Percentiles rank a stretch among this genome's conserved stretches.
Conservation (phyloP, 495 filamentous ascomycete genomes). For the Podospora appendiculata region DNA sequence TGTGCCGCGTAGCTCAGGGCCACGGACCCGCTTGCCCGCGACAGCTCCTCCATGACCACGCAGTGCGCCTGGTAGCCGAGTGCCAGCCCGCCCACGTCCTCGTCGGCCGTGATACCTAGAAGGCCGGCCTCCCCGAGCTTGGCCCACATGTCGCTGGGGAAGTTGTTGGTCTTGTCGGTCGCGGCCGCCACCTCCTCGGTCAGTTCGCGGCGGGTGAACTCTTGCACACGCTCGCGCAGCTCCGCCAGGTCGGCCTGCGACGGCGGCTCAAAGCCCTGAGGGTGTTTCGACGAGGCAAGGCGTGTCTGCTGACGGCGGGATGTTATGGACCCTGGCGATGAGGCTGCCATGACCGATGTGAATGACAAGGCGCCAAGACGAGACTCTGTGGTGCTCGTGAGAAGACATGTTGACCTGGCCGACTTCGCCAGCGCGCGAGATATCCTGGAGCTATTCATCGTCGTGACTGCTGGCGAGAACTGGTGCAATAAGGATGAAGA, state of each 20-base stretch:
- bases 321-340: constrained; percentile 1
- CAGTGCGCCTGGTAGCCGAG: constrained; percentile 98
- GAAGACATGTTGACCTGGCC: constrained; percentile 4
- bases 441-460: constrained; percentile 22
- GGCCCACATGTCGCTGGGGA: constrained; percentile 86
- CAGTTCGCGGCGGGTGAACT: constrained; percentile 83
- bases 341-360: background rate
- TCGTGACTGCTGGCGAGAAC: background rate
- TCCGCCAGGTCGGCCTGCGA: constrained; percentile 69
- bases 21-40: constrained; percentile 65
- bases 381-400: background rate
- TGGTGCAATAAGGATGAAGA: background rate
- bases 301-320: constrained; percentile 10
- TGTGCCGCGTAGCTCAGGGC: constrained; percentile 90
- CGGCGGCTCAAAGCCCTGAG: constrained; percentile 72
- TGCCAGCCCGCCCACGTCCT: constrained; percentile 82
- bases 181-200: constrained; percentile 70
- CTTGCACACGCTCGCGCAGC: constrained; percentile 82
- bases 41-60: constrained; percentile 86
- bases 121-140: constrained; percentile 90
- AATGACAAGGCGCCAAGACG: background rate
- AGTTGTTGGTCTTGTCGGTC: constrained; percentile 81
- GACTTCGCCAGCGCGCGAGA: constrained; percentile 25
- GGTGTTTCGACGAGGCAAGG: constrained; percentile 64
- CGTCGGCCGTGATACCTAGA: constrained; percentile 88